Base-by-base conservation (phyloP, 225 moss, liverwort and hornwort genomes). In the Marchantia polymorpha region DNA sequence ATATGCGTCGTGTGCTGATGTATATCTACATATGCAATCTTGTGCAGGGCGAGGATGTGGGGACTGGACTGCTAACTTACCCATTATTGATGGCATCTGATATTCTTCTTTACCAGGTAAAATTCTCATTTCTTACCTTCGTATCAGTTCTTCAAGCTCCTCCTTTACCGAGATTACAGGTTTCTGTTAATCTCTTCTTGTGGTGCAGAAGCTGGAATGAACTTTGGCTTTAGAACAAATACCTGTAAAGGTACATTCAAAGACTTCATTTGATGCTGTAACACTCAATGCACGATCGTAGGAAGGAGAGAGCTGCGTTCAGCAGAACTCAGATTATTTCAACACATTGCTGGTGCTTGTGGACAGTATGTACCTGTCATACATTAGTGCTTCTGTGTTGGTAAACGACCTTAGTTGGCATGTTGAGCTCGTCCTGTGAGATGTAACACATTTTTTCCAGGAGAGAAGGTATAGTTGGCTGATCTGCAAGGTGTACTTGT, bases 51-150 rank as follows among this genome's bases (percentile, higher is more conserved):
- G 99, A 95, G 85, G 99, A 99, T 77, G 90, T 99, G n/a, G 99
- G 93, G 74, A 89, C 82, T 83, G 99, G 99, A 53, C 91, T 99
- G 22, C 71, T 95, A 83, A 99, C 92, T 8, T 99, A 99, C 77
- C 99, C 95, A 10, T 84, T 99, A 75, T 88, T 99, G 63, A 99
- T 99, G 99, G 99, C 99, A 81, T 92, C 95, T 79, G 95, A 99
- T 86, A 99, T 99, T 73, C 90, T 99, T 39, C 86, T 99, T 25
- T 99, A 99, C 84, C 92, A 97, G 89, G 96, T 94, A 85, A 10
- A 11, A 20, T 14, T 26, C 17, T 7, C 46, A 76, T 63, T 46
- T 48, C 6, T 55, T 4, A 3, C 2, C 3, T 2, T 56, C 10
- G 10, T 55, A 17, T 65, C 7, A 50, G 10, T 20, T 20, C 47